Conservation (phyloP, 352 stramenopile species). For the Pythium monospermum region DNA sequence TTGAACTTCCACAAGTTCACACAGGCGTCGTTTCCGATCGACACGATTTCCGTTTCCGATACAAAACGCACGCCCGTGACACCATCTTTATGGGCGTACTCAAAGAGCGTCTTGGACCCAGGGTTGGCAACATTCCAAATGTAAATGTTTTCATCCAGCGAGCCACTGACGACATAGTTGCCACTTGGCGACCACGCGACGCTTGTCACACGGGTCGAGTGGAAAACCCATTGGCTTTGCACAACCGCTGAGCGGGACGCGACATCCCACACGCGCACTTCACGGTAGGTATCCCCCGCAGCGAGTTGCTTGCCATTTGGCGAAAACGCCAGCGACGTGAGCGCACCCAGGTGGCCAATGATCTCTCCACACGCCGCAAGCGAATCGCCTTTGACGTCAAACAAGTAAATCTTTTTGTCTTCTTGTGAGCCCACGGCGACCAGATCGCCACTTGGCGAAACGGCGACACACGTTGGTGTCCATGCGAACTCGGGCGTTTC, state of each 20-base stretch:
- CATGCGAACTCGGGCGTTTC: constrained; percentile 72
- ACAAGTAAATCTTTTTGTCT: constrained; percentile 87
- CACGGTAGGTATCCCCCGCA: constrained; percentile 82
- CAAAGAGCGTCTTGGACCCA: constrained; percentile 57
- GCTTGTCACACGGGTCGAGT: constrained; percentile 92
- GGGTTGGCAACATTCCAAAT: constrained; percentile 91
- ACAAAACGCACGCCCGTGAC: constrained; percentile 70
- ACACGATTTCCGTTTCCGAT: constrained; percentile 67
- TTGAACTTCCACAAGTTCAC: constrained; percentile 72
- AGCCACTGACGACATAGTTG: constrained; percentile 88
- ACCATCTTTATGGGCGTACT: constrained; percentile 81
- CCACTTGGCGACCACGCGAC: constrained; percentile 92
- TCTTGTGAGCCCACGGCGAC: constrained; percentile 76
- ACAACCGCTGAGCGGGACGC: constrained; percentile 77
- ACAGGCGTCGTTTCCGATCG: constrained; percentile 77
- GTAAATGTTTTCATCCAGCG: constrained; percentile 95
- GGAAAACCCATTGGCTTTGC: constrained; percentile 94
- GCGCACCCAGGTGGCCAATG: constrained; percentile 59
- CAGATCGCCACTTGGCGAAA: constrained; percentile 64
- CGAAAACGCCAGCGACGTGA: constrained; percentile 82
- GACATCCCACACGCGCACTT: constrained; percentile 89
- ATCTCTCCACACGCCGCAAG: constrained; percentile 65
- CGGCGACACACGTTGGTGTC: constrained; percentile 71
- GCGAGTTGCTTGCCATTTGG: constrained; percentile 80
- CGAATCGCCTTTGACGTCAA: constrained; percentile 63